A percentile compares a stretch with the other conserved stretches of the same genome.
These are phyloP conservation scores for Vitis hybrid DNA, from an alignment of 177 flowering plant genomes.

Conservation along the genomic window DNA sequence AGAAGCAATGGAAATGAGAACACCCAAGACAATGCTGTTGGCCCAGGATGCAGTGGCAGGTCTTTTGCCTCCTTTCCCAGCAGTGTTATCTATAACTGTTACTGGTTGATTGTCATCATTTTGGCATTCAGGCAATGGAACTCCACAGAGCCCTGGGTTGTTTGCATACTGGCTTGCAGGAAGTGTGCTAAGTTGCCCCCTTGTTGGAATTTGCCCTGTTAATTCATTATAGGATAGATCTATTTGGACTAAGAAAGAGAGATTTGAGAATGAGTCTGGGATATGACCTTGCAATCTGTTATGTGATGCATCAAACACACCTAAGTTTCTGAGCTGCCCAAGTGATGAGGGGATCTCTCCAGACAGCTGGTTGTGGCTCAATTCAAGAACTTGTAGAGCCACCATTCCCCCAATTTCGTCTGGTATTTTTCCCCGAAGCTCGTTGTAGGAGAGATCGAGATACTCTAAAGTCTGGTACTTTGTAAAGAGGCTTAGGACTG, in stretches of 20 bases:
- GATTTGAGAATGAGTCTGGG: slow-evolving; percentile 84
- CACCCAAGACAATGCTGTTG: slow-evolving; percentile 72
- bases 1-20: slow-evolving; percentile 64
- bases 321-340: slow-evolving; percentile 73
- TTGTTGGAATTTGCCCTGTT: slow-evolving; percentile 76
- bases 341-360: slow-evolving; percentile 87
- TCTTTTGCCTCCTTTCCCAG: slow-evolving; percentile 14
- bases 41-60: slow-evolving; percentile 56
- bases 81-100: slow-evolving; percentile 14
- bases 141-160: slow-evolving; percentile 94
- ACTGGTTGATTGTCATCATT: slow-evolving; percentile 19
- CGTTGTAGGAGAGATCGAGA: slow-evolving; percentile 89
- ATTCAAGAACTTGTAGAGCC: slow-evolving; percentile 73
- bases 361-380: slow-evolving; percentile 76
- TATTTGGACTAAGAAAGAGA: slow-evolving; percentile 82
- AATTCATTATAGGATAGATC: slow-evolving; percentile 79
- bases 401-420: slow-evolving; percentile 80
- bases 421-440: slow-evolving; percentile 77
- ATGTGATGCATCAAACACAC: slow-evolving; percentile 90
- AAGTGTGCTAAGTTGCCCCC: slow-evolving; percentile 88
- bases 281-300: slow-evolving; percentile 82
- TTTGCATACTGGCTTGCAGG: slow-evolving; percentile 78
- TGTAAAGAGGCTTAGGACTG: slow-evolving; percentile 69
- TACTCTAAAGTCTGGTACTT: slow-evolving; percentile 81
- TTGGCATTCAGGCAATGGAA: slow-evolving; percentile 75